Evolutionary conservation across 2,329 filamentous ascomycete genomes (phyloP).

Genomic region (Paramyrothecium roridum): DNA sequence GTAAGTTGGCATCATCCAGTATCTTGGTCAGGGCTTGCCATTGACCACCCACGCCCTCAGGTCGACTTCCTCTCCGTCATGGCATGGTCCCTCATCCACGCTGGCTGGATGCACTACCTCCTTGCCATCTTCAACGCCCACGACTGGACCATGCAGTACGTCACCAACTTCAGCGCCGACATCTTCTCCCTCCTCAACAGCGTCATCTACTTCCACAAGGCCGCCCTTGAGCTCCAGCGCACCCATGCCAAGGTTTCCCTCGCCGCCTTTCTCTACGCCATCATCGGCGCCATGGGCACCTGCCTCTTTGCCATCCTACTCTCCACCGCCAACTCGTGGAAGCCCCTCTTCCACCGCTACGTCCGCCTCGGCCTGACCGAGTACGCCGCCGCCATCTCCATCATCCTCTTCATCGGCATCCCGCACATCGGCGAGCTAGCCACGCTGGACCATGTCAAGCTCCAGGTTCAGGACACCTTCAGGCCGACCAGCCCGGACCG

Average conservation of each 20-base stretch:
- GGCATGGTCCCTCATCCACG: slow-evolving; percentile 65
- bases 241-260: slow-evolving; percentile 54
- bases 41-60: slow-evolving; percentile 19
- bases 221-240: slow-evolving; percentile 60
- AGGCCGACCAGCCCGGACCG: slow-evolving; percentile 54
- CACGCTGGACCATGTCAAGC: slow-evolving; percentile 53
- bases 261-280: slow-evolving; percentile 61
- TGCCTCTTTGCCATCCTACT: slow-evolving; percentile 60
- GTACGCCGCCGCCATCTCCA: slow-evolving; percentile 64
- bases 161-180: slow-evolving; percentile 64
- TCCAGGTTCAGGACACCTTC: slow-evolving; percentile 54
- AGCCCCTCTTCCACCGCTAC: slow-evolving; percentile 58
- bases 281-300: slow-evolving; percentile 62
- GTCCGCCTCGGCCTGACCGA: slow-evolving; percentile 59
- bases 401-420: slow-evolving; percentile 62
- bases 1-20: slow-evolving; percentile 26
- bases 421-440: slow-evolving; percentile 59
- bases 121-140: slow-evolving; percentile 65
- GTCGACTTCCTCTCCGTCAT: slow-evolving; percentile 64
- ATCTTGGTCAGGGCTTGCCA: neutral
- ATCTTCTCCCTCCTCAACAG: slow-evolving; percentile 66
- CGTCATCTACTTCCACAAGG: slow-evolving; percentile 68
- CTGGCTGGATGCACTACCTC: slow-evolving; percentile 62
- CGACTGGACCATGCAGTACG: slow-evolving; percentile 69
- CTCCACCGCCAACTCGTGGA: slow-evolving; percentile 60